These are phyloP conservation scores for Pseudogymnoascus sp. DNA, from an alignment of 2,329 filamentous ascomycete genomes.

Conservation along the genomic window DNA sequence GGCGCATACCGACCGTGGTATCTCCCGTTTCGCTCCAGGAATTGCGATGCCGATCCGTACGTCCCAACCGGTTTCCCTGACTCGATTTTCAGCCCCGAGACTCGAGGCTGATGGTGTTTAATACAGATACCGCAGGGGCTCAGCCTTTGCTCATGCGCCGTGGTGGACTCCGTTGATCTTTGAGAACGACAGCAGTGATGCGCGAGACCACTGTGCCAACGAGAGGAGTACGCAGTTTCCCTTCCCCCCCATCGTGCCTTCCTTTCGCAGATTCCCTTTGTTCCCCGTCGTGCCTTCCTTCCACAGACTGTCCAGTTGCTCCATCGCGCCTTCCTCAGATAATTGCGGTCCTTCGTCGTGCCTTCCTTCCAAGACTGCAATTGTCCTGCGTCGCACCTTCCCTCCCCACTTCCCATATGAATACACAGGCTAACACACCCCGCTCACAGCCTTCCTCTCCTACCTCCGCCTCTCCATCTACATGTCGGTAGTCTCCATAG, in stretches of 20 bases:
- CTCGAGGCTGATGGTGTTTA: conserved; percentile 15
- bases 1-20: conserved; percentile 43
- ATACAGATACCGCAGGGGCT: not conserved
- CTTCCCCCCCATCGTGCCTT: not conserved
- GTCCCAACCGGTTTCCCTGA: not conserved
- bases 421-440: conserved; percentile 32
- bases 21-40: conserved; percentile 40
- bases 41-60: conserved; percentile 21
- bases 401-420: conserved; percentile 55
- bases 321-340: not conserved
- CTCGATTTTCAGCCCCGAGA: not conserved
- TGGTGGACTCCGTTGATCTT: conserved; percentile 47
- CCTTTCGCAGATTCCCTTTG: not conserved
- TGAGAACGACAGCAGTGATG: conserved; percentile 59
- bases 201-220: conserved; percentile 48
- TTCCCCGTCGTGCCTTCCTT: not conserved
- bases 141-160: not conserved
- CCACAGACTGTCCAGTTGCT: not conserved
- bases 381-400: conserved; percentile 28
- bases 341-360: conserved; percentile 15
- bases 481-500: conserved; percentile 81
- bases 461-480: conserved; percentile 86
- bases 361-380: not conserved
- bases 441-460: conserved; percentile 73
- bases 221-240: conserved; percentile 33